A percentile compares a stretch with the other conserved stretches of the same genome.
Evolutionary conservation across 768 basidiomycete genomes (phyloP).

Genomic region (Boletus speciosus): DNA sequence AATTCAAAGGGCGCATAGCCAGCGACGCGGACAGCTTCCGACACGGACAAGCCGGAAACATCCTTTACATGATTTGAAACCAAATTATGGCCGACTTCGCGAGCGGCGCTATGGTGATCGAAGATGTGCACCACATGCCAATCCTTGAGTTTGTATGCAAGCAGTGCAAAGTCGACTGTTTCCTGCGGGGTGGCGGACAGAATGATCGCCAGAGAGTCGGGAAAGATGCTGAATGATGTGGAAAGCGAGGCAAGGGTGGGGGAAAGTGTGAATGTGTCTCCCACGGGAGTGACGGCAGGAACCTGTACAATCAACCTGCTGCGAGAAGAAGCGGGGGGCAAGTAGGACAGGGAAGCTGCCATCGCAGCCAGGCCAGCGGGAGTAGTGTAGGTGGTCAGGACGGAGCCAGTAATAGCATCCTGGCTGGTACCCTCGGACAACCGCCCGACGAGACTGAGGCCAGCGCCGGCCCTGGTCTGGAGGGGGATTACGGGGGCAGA

Average conservation of each 20-base stretch:
- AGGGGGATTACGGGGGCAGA: conserved; percentile 60
- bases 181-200: conserved; percentile 86
- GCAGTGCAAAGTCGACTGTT: conserved; percentile 67
- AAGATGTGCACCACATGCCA: conserved; percentile 86
- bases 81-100: conserved; percentile 66
- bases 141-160: conserved; percentile 66
- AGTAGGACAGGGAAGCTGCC: conserved; percentile 69
- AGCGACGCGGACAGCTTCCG: conserved; percentile 48
- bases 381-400: conserved; percentile 79
- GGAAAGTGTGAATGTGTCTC: conserved; percentile 64
- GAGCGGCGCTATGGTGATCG: conserved; percentile 76
- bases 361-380: conserved; percentile 81
- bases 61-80: conserved; percentile 35
- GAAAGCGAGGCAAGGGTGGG: conserved; percentile 74
- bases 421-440: conserved; percentile 76
- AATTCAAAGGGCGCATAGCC: conserved; percentile 82
- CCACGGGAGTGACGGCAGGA: conserved; percentile 65
- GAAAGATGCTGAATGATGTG: conserved; percentile 56
- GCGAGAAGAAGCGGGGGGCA: conserved; percentile 58
- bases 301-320: conserved; percentile 82
- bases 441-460: conserved; percentile 72
- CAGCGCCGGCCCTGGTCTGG: conserved; percentile 84
- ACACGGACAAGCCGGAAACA: conserved; percentile 32
- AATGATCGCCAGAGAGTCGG: conserved; percentile 65
- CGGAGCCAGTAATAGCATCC: conserved; percentile 54